phyloP scores from a whole-genome alignment of 75 land plant species.

The Sequoiadendron giganteum region DNA sequence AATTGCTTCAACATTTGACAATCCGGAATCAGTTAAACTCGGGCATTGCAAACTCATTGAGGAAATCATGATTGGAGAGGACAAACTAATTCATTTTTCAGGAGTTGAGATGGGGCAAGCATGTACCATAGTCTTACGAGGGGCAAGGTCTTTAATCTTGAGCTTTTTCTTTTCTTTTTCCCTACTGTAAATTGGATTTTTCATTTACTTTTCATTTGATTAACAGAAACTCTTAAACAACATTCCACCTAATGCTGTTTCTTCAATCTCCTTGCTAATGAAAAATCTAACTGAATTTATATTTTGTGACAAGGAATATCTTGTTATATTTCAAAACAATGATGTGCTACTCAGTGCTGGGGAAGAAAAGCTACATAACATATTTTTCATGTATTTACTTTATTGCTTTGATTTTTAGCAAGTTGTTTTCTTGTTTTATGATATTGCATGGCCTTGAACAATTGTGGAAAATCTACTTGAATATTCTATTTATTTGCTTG shows the following conservation, averaged over 20 bases:
- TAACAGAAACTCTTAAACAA: background rate
- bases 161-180: background rate
- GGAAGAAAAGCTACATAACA: background rate
- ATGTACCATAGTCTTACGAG: slow-evolving; percentile 92
- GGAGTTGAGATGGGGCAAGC: slow-evolving; percentile 98
- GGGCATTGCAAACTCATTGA: slow-evolving; percentile 98
- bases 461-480: background rate
- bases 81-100: slow-evolving; percentile 93
- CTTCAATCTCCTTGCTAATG: background rate
- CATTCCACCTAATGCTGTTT: background rate
- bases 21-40: slow-evolving; percentile 92
- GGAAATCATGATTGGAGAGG: slow-evolving; percentile 99
- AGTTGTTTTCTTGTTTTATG: background rate
- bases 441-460: background rate
- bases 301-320: background rate
- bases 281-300: background rate
- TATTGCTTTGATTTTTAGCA: background rate
- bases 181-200: background rate
- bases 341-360: background rate
- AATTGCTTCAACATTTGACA: slow-evolving; percentile 96
- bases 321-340: background rate
- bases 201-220: background rate
- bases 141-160: slow-evolving; percentile 68
- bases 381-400: background rate
- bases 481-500: background rate